Evolutionary conservation across 2,329 filamentous ascomycete genomes (phyloP).

Genomic region (Phaeosphaeria sp.): DNA sequence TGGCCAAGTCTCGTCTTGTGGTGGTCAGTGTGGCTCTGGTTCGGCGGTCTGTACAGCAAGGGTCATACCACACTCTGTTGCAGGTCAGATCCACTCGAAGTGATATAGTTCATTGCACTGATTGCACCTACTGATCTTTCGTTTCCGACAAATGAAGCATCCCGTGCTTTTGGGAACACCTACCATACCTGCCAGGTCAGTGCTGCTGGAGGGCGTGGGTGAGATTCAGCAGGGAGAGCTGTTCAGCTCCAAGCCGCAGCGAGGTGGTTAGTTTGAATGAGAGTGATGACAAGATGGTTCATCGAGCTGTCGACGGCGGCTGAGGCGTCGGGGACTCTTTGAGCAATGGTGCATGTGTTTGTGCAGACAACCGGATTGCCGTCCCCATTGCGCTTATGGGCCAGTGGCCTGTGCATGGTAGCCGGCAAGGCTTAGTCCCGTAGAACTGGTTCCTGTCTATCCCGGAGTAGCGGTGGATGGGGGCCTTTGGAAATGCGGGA

Average conservation of each 20-base stretch:
- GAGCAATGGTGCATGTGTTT: conserved; percentile 6
- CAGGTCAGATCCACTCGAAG: conserved; percentile 12
- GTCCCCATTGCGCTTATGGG: conserved; percentile 12
- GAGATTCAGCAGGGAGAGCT: background rate
- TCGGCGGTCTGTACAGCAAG: conserved; percentile 1
- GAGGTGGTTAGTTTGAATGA: background rate
- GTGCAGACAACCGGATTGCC: conserved; percentile 11
- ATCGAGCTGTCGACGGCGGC: background rate
- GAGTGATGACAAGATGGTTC: background rate
- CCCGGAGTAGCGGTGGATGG: conserved; percentile 18
- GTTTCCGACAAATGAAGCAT: conserved; percentile 39
- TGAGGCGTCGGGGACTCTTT: background rate
- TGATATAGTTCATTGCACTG: background rate
- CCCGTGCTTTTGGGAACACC: conserved; percentile 45
- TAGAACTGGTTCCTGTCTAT: conserved; percentile 11
- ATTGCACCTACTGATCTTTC: conserved; percentile 41
- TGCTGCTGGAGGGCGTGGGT: background rate
- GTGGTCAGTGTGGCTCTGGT: conserved; percentile 14
- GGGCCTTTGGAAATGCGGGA: conserved; percentile 6
- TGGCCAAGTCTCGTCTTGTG: conserved; percentile 45
- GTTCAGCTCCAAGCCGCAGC: background rate
- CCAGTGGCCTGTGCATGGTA: conserved; percentile 6
- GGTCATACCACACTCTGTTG: conserved; percentile 27
- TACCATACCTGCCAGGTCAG: conserved; percentile 28
- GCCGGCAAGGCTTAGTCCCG: conserved; percentile 17